Conservation (phyloP, 2,329 filamentous ascomycete species). For the Calonectria pauciramosa region DNA sequence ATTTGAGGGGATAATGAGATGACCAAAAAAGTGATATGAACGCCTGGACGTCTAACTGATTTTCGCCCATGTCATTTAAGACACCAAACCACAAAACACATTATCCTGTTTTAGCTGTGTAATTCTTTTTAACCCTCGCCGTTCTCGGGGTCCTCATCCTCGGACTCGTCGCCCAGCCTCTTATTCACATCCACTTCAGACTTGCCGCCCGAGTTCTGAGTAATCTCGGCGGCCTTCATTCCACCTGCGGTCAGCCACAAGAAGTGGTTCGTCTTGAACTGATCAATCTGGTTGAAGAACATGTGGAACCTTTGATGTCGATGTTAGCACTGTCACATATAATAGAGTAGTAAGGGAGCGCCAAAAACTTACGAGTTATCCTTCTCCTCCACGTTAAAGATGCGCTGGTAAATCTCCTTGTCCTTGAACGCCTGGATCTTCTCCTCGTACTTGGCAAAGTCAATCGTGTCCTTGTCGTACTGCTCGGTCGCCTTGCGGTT, state of each 20-base stretch:
- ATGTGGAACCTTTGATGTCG: slow-evolving; percentile 73
- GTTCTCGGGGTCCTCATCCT: slow-evolving; percentile 64
- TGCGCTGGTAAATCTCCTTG: slow-evolving; percentile 89
- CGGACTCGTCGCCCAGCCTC: slow-evolving; percentile 67
- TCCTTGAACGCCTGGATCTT: slow-evolving; percentile 93
- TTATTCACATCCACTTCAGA: slow-evolving; percentile 60
- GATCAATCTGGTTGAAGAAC: slow-evolving; percentile 85
- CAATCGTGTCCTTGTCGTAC: slow-evolving; percentile 76
- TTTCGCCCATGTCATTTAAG: background rate
- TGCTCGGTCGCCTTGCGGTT: slow-evolving; percentile 79
- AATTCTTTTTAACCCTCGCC: slow-evolving; percentile 55
- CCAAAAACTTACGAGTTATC: slow-evolving; percentile 81
- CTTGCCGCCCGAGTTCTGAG: slow-evolving; percentile 49
- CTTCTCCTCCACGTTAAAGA: slow-evolving; percentile 90
- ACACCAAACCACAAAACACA: background rate
- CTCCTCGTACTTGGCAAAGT: slow-evolving; percentile 83
- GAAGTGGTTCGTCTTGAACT: slow-evolving; percentile 79
- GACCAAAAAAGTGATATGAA: background rate
- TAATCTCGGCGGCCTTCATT: slow-evolving; percentile 69
- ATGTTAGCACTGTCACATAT: slow-evolving; percentile 1
- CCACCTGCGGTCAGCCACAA: slow-evolving; percentile 81
- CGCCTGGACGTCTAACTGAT: background rate
- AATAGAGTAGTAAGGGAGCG: background rate
- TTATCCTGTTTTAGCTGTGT: background rate
- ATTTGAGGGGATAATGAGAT: background rate